Evolutionary conservation across 306 rosid species (phyloP), one percentile per base, ranked within the genome.

Genomic region (Malus sylvestris): DNA sequence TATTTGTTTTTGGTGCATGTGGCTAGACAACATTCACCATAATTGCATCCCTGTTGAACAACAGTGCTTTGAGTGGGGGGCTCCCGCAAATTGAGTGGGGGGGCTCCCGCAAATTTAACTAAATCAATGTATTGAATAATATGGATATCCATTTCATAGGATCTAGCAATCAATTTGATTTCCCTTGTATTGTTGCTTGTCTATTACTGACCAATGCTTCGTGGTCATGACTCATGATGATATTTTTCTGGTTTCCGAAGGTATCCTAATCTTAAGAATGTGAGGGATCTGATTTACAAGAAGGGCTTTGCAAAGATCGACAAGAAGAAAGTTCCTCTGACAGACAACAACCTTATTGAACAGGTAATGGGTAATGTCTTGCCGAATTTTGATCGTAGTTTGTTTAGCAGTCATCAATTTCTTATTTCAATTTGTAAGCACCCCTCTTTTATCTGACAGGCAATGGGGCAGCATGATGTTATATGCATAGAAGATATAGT

Each of bases 401-500:
- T 5, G 42, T 4, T 49, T 49, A 9, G 14, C 52, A n/a, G 20
- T 35, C n/a, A 35, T 51, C 2, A 6, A 22, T 63, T 7, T 57
- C 15, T 22, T 53, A 44, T 10, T 58, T 11, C 19, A 19, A 8
- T 20, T 0, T 13, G 11, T n/a, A 12, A 10, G 15, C 42, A 67
- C 49, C 23, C 13, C 6, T 38, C 42, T 23, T 81, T 55, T 73
- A 49, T 42, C 38, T 2, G 53, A 78, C 85, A 94, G 98, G 96
- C 82, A 77, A 73, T 94, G 68, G 97, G 95, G 0, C 77, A 92
- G 81, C 40, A 75, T 66, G 93, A 89, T 22, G 85, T 92, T 61
- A 62, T 94, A 4, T 94, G 98, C 85, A 40, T 94, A 35, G 98
- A 94, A 86, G 98, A 94, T 77, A 83, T 94, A 52, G 97, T 94